Conservation (phyloP, 2,329 filamentous ascomycete genomes). For the Myriosclerotinia scirpicola region DNA sequence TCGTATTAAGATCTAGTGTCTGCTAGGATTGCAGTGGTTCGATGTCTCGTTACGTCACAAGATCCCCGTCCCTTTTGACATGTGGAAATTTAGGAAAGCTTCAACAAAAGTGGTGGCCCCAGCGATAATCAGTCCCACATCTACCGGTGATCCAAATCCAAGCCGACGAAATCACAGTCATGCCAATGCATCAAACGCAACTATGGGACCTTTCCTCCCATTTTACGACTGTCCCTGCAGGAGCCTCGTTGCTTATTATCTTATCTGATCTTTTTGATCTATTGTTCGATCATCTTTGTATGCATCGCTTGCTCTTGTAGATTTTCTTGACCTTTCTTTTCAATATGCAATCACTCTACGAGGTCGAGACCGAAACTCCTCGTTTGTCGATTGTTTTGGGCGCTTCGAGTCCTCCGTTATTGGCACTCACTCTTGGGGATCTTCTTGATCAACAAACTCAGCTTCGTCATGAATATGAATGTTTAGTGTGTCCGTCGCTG, state of each 20-base stretch:
- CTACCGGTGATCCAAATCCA: not conserved
- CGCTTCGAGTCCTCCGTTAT: slow-evolving; percentile 13
- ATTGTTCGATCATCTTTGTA: not conserved
- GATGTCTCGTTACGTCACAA: not conserved
- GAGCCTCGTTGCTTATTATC: slow-evolving; percentile 11
- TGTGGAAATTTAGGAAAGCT: not conserved
- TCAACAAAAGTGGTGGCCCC: not conserved
- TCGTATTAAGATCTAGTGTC: not conserved
- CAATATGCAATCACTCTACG: slow-evolving; percentile 19
- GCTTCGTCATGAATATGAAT: slow-evolving; percentile 9
- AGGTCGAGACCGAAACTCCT: slow-evolving; percentile 10
- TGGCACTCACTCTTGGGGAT: slow-evolving; percentile 19
- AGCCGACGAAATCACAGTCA: slow-evolving; percentile 1
- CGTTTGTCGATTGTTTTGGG: slow-evolving; percentile 18
- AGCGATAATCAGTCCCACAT: not conserved
- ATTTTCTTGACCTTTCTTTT: not conserved
- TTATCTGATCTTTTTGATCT: slow-evolving; percentile 24
- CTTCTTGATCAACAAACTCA: slow-evolving; percentile 18
- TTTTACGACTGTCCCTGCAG: slow-evolving; percentile 2
- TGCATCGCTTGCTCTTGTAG: slow-evolving; percentile 5
- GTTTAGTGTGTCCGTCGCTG: slow-evolving; percentile 15
- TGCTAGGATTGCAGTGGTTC: not conserved
- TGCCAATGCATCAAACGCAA: not conserved
- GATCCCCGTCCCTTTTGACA: not conserved
- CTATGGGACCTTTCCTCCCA: too few relatives aligned